These are phyloP conservation scores for Gliomastix tumulicola DNA, from an alignment of 2,329 filamentous ascomycete genomes.

Conservation along the genomic window DNA sequence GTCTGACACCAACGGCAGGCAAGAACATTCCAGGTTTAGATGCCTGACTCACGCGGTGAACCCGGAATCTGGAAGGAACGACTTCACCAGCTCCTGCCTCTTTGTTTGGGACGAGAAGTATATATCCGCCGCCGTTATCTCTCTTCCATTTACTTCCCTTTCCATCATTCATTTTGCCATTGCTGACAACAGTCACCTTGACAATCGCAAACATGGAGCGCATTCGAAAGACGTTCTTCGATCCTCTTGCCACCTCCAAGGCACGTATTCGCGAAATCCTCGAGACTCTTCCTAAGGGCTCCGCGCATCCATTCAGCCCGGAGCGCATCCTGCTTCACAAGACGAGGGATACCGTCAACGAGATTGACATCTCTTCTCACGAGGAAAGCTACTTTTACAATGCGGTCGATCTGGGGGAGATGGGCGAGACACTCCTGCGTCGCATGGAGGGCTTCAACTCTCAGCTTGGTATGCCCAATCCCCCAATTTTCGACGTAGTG, in stretches of 20 bases:
- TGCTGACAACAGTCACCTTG: too few relatives aligned
- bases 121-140: too few relatives aligned
- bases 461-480: slow-evolving; percentile 2
- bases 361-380: slow-evolving; percentile 10
- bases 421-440: slow-evolving; percentile 9
- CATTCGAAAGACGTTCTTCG: slow-evolving; percentile 10
- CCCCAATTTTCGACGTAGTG: not conserved
- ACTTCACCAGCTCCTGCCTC: too few relatives aligned
- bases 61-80: too few relatives aligned
- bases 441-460: slow-evolving; percentile 7
- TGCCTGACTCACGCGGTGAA: too few relatives aligned
- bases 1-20: too few relatives aligned
- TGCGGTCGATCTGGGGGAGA: slow-evolving; percentile 10
- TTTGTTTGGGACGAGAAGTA: too few relatives aligned
- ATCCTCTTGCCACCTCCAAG: slow-evolving; percentile 9
- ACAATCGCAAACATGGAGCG: slow-evolving; percentile 6
- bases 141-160: too few relatives aligned
- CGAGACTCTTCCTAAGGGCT: slow-evolving; percentile 7
- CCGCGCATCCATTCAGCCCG: slow-evolving; percentile 10
- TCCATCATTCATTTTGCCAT: too few relatives aligned
- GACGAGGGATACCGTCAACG: slow-evolving; percentile 5
- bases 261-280: slow-evolving; percentile 8
- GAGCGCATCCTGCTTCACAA: slow-evolving; percentile 7
- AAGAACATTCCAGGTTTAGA: too few relatives aligned
- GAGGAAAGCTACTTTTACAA: slow-evolving; percentile 9